phyloP scores from a whole-genome alignment of 2,329 filamentous ascomycete species.

The Rhynchosporium graminicola region DNA sequence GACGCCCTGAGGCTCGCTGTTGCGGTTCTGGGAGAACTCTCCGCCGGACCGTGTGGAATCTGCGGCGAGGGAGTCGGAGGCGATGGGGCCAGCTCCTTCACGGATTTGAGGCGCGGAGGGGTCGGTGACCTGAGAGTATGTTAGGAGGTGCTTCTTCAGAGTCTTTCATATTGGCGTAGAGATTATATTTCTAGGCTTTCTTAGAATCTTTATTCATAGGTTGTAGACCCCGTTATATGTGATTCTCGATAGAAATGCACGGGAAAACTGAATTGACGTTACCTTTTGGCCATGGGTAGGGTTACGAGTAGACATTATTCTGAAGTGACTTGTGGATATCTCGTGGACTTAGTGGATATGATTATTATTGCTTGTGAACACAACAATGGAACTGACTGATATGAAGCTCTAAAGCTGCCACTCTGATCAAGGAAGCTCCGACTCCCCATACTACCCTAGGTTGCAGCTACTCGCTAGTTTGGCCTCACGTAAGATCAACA shows the following conservation, averaged over 20 bases:
- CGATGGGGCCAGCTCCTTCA: slow-evolving; percentile 65
- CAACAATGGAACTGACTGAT: neutral
- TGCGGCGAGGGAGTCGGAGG: slow-evolving; percentile 72
- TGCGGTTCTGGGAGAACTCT: slow-evolving; percentile 60
- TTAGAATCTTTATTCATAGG: neutral
- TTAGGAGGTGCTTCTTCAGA: slow-evolving; percentile 19
- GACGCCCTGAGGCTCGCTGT: slow-evolving; percentile 51
- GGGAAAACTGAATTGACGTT: slow-evolving; percentile 8
- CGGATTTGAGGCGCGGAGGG: slow-evolving; percentile 48
- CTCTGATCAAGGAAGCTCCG: slow-evolving; percentile 12
- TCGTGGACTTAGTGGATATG: neutral
- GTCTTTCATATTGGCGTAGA: neutral
- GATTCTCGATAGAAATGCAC: slow-evolving; percentile 40
- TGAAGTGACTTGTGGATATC: slow-evolving; percentile 26
- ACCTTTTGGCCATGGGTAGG: slow-evolving; percentile 32
- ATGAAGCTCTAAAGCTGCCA: neutral
- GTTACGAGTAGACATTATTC: slow-evolving; percentile 43
- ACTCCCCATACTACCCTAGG: slow-evolving; percentile 2
- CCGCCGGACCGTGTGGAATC: slow-evolving; percentile 66
- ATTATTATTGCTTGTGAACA: neutral
- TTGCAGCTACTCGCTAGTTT: slow-evolving; percentile 13
- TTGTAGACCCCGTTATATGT: slow-evolving; percentile 7
- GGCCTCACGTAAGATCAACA: slow-evolving; percentile 19
- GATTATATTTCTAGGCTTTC: neutral
- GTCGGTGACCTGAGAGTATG: slow-evolving; percentile 48